phyloP scores from a whole-genome alignment of 2,329 filamentous ascomycete genomes.

The Paraconiothyrium brasiliense region DNA sequence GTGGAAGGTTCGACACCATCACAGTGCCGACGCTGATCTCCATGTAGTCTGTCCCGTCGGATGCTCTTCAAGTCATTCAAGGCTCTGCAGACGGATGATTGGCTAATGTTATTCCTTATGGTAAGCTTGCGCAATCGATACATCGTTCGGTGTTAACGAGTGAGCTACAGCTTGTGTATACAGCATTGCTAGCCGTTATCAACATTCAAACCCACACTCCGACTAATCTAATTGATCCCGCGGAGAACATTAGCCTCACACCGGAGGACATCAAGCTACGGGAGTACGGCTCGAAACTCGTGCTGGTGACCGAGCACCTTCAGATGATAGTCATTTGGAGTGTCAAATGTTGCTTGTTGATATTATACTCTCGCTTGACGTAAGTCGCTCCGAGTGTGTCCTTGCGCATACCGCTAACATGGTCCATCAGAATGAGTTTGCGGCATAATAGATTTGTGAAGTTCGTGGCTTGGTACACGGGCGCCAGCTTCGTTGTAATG shows the following conservation, averaged over 20 bases:
- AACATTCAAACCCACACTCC: constrained; percentile 49
- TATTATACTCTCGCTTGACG: constrained; percentile 56
- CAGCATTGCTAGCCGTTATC: constrained; percentile 54
- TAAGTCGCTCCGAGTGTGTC: constrained; percentile 27
- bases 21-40: not conserved
- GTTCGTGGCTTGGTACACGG: constrained; percentile 53
- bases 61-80: constrained; percentile 55
- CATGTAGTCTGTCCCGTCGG: constrained; percentile 47
- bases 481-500: constrained; percentile 54
- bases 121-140: constrained; percentile 41
- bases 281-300: constrained; percentile 60
- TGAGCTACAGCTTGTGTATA: constrained; percentile 49
- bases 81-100: constrained; percentile 62
- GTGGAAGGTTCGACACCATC: not conserved
- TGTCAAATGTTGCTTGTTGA: constrained; percentile 60
- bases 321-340: constrained; percentile 59
- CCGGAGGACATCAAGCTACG: constrained; percentile 36
- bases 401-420: not conserved
- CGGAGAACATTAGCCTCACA: constrained; percentile 52
- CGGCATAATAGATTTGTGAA: constrained; percentile 50
- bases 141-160: not conserved
- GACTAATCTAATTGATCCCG: constrained; percentile 52
- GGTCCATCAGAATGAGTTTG: constrained; percentile 29
- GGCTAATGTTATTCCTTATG: constrained; percentile 58
- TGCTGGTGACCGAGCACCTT: constrained; percentile 60